phyloP scores from a whole-genome alignment of 2,329 filamentous ascomycete genomes.

The Hypoxylon sp. region DNA sequence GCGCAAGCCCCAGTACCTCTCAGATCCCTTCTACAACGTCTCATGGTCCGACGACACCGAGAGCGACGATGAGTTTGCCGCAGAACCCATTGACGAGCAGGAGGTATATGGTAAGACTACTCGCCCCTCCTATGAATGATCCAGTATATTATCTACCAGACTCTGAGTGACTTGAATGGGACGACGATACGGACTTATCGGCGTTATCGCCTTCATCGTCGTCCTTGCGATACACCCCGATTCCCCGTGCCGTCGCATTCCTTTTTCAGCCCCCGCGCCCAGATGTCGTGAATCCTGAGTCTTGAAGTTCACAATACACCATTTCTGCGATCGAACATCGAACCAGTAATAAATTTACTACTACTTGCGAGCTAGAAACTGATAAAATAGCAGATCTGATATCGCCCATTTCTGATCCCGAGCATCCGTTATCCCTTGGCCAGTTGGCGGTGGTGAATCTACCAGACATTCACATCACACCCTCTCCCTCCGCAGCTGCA shows the following conservation, averaged over 20 bases:
- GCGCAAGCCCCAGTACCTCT: slow-evolving; percentile 60
- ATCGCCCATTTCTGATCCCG: slow-evolving; percentile 93
- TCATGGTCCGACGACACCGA: slow-evolving; percentile 55
- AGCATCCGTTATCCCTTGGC: slow-evolving; percentile 93
- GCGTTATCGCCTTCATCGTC: slow-evolving; percentile 14
- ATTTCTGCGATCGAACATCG: slow-evolving; percentile 9
- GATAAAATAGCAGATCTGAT: slow-evolving; percentile 78
- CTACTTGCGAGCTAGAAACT: slow-evolving; percentile 35
- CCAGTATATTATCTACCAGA: background rate
- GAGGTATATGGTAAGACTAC: slow-evolving; percentile 85
- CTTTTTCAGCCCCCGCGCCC: slow-evolving; percentile 26
- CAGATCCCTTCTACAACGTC: slow-evolving; percentile 56
- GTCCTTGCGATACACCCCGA: slow-evolving; percentile 15
- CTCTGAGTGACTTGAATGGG: too few species aligned
- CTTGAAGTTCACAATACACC: background rate
- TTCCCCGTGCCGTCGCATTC: slow-evolving; percentile 22
- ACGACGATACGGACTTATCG: slow-evolving; percentile 23
- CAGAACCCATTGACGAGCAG: slow-evolving; percentile 94
- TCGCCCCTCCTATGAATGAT: background rate
- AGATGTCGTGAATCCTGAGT: slow-evolving; percentile 13
- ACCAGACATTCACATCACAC: slow-evolving; percentile 86
- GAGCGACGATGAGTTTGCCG: slow-evolving; percentile 68
- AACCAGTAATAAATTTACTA: background rate
- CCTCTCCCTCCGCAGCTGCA: slow-evolving; percentile 70
- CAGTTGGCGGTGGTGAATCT: slow-evolving; percentile 95